phyloP scores from a whole-genome alignment of 805 yeast species.

The Hanseniaspora thailandica region DNA sequence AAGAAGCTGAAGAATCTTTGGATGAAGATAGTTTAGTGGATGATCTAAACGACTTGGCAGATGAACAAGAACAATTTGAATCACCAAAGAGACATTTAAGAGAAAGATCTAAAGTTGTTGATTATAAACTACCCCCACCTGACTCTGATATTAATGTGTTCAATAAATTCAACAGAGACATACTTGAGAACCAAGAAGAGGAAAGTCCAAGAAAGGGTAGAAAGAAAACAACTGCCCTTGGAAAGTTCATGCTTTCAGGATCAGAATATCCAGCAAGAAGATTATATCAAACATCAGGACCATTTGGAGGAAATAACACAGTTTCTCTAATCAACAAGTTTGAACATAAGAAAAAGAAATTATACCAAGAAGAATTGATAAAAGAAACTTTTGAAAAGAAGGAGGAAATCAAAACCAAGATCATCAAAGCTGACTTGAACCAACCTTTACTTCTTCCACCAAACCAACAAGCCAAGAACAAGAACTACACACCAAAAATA shows the following conservation, averaged over 20 bases:
- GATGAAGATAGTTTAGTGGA: constrained; percentile 21
- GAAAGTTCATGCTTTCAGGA: constrained; percentile 16
- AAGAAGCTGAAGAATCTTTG: constrained; percentile 25
- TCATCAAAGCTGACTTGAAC: constrained; percentile 10
- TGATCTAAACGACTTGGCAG: constrained; percentile 18
- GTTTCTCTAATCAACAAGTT: constrained; percentile 39
- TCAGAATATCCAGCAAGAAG: constrained; percentile 41
- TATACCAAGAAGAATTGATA: constrained; percentile 14
- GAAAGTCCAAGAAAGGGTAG: constrained; percentile 17
- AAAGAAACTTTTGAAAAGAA: constrained; percentile 8
- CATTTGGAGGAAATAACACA: constrained; percentile 94
- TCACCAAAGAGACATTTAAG: constrained; percentile 41
- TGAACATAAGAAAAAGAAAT: constrained; percentile 40
- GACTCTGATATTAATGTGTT: constrained; percentile 24
- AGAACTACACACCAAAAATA: constrained; percentile 15
- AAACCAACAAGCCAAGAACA: neutral
- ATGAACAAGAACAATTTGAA: constrained; percentile 19
- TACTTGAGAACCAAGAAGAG: constrained; percentile 25
- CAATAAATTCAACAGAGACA: constrained; percentile 15
- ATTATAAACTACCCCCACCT: constrained; percentile 79
- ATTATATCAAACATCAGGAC: constrained; percentile 87
- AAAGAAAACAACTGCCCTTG: constrained; percentile 12
- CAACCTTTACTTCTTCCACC: constrained; percentile 11
- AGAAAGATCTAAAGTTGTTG: constrained; percentile 60
- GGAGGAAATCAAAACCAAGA: constrained; percentile 9